phyloP scores from a whole-genome alignment of 306 rosid genomes.

The Geum urbanum region DNA sequence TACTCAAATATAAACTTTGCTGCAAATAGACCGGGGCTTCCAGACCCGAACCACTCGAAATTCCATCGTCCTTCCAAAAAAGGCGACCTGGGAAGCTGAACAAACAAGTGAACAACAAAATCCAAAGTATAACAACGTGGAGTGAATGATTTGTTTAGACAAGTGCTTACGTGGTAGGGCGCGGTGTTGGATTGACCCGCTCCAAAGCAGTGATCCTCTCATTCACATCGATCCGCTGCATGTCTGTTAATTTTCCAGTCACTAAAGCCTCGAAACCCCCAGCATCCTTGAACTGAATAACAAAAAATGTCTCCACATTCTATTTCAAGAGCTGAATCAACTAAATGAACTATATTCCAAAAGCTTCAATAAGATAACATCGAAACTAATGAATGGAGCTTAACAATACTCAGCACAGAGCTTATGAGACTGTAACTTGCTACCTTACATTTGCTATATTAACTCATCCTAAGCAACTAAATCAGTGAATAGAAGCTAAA shows the following conservation, averaged over 20 bases:
- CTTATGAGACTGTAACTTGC: too few relatives aligned
- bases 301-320: not conserved
- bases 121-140: conserved; percentile 14
- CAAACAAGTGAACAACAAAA: conserved; percentile 35
- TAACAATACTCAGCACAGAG: not conserved
- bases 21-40: conserved; percentile 73
- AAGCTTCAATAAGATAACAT: not conserved
- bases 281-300: conserved; percentile 80
- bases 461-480: not conserved
- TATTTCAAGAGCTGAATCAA: not conserved
- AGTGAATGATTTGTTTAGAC: not conserved
- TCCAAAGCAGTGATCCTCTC: conserved; percentile 93
- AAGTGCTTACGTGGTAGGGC: conserved; percentile 82
- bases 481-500: not conserved
- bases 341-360: too few relatives aligned
- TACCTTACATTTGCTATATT: not conserved
- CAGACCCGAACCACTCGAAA: conserved; percentile 89
- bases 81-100: conserved; percentile 77
- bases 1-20: conserved; percentile 66
- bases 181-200: conserved; percentile 92
- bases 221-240: conserved; percentile 82
- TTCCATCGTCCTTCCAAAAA: conserved; percentile 94
- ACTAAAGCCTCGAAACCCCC: conserved; percentile 90
- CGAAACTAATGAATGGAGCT: not conserved
- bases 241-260: conserved; percentile 71